Conservation (phyloP, 225 moss, liverwort and hornwort genomes). For the Neckera pumila region DNA sequence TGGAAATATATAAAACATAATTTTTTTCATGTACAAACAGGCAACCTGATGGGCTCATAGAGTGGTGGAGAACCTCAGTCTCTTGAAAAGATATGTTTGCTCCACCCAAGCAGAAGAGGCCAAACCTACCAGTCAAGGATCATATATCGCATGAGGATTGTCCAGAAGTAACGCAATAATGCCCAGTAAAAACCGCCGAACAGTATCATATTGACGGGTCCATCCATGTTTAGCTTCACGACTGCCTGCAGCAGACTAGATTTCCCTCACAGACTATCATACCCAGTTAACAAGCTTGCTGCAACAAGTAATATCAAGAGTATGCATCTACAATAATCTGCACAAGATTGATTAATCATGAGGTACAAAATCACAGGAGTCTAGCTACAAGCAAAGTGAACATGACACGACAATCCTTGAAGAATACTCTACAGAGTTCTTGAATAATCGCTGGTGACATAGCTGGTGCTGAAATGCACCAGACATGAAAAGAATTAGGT, state of each 20-base stretch:
- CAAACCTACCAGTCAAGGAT: slow-evolving; percentile 16
- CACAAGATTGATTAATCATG: neutral
- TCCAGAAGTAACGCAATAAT: neutral
- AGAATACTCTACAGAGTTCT: neutral
- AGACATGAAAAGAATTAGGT: slow-evolving; percentile 16
- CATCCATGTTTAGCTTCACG: neutral
- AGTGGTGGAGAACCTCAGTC: neutral
- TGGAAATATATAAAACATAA: neutral
- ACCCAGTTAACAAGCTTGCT: neutral
- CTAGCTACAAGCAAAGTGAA: neutral
- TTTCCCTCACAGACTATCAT: slow-evolving; percentile 3
- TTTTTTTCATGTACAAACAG: neutral
- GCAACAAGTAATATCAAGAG: slow-evolving; percentile 2
- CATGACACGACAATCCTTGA: neutral
- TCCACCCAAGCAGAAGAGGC: neutral
- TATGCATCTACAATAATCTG: neutral
- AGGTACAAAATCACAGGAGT: neutral
- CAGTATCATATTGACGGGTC: neutral
- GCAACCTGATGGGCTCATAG: neutral
- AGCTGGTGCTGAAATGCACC: slow-evolving; percentile 8
- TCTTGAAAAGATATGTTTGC: neutral
- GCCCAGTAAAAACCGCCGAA: slow-evolving; percentile 1
- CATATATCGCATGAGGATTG: slow-evolving; percentile 1
- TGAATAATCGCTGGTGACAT: neutral
- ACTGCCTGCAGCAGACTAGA: slow-evolving; percentile 11